Base-by-base conservation (phyloP, 305 asterid genomes). In the Plantago lanceolata region DNA sequence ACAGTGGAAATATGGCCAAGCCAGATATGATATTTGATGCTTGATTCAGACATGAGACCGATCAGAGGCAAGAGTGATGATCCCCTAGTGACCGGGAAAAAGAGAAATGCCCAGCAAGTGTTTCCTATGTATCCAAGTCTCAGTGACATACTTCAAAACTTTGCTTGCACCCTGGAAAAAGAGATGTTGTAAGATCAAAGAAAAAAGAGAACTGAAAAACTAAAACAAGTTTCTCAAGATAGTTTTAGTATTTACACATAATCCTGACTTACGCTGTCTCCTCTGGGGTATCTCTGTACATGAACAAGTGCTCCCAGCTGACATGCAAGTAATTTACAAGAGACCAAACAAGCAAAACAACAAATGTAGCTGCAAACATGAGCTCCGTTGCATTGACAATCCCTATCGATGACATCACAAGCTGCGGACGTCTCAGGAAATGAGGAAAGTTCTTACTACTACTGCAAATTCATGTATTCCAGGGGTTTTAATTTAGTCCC, bases 111-210 rank as follows among this genome's bases (percentile, higher is more conserved):
- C 88, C 86, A 83, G 54, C 88, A 81, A 24, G 77, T 64, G 73
- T 87, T 71, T 21, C 90, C 94, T 21, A 85, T 48, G 61, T 85
- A 83, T 14, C 90, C 87, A 0, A 87, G 76, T 71, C 90, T 79
- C 61, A 83, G 48, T 1, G 70, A 71, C 6, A 83, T 82, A 48
- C 90, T 79, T 0, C 93, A 81, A 68, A 87, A 85, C 75, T 82
- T 84, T 0, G 82, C 78, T 57, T 82, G 63, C 88, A 84, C 72
- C 69, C 95, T 87, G 67, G 8, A 19, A 17, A 37, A 6, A 5
- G 0, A 55, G 16, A 6, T 16, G 14, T n/a, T 2, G 2, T 59
- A 13, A 19, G 19, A 4, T 18, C 48, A 51, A 50, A 19, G 11
- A 11, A 14, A 6, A 3, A 19, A 19, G n/a, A 52, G 19, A 18